A percentile compares a stretch with the other conserved stretches of the same genome.
These are phyloP conservation scores for Dipteronia dyeriana DNA, from an alignment of 345 rosid species.

Conservation along the genomic window DNA sequence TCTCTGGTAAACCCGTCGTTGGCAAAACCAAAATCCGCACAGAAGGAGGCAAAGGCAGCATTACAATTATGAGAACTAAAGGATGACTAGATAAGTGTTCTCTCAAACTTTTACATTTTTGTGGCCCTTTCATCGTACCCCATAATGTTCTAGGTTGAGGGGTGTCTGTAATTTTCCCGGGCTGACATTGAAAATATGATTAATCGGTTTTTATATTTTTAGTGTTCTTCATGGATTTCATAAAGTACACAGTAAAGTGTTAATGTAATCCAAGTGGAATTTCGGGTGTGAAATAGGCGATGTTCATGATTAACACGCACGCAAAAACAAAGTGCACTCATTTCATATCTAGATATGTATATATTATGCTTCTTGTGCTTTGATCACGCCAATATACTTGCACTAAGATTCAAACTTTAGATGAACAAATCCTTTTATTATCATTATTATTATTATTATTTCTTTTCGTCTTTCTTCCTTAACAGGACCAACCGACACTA, in stretches of 20 bases:
- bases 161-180: slow-evolving; percentile 25
- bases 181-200: slow-evolving; percentile 17
- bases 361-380: too few species aligned
- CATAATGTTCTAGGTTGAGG: slow-evolving; percentile 23
- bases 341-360: too few species aligned
- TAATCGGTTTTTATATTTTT: neutral
- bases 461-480: slow-evolving; percentile 22
- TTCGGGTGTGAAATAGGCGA: slow-evolving; percentile 25
- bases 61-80: slow-evolving; percentile 94
- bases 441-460: neutral
- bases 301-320: slow-evolving; percentile 7
- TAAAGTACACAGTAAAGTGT: slow-evolving; percentile 30
- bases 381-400: too few species aligned
- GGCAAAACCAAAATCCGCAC: slow-evolving; percentile 97
- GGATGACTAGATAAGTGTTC: slow-evolving; percentile 45
- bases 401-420: neutral
- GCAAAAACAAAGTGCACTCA: too few species aligned
- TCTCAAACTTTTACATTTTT: slow-evolving; percentile 14
- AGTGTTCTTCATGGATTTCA: slow-evolving; percentile 26
- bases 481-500: slow-evolving; percentile 29
- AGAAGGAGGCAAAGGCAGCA: slow-evolving; percentile 98
- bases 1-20: slow-evolving; percentile 98
- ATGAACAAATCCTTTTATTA: neutral
- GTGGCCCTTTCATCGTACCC: slow-evolving; percentile 22
- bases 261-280: slow-evolving; percentile 29